These are phyloP conservation scores for Marasmius oreades DNA, from an alignment of 1,284 basidiomycete genomes.

Conservation along the genomic window DNA sequence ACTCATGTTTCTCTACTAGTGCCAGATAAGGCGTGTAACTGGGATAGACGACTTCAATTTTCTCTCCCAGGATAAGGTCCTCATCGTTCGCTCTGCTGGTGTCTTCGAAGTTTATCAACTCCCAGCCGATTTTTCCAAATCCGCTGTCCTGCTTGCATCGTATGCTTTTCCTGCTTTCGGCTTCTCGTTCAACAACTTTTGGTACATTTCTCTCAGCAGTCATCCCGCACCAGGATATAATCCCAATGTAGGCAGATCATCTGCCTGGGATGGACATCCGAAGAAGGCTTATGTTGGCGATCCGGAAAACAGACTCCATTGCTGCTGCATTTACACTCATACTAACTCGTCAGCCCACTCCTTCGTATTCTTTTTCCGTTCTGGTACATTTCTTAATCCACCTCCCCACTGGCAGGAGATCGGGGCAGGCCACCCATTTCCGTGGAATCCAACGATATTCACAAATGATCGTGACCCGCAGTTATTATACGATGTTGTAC, in stretches of 20 bases:
- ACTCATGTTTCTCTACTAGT: constrained; percentile 25
- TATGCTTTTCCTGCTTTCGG: constrained; percentile 41
- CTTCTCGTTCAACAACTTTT: constrained; percentile 37
- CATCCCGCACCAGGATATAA: constrained; percentile 39
- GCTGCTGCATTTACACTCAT: constrained; percentile 25
- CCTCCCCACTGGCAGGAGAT: constrained; percentile 27
- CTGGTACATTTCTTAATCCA: constrained; percentile 39
- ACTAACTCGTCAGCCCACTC: constrained; percentile 32
- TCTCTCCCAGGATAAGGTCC: constrained; percentile 38
- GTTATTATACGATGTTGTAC: neutral
- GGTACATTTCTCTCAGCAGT: constrained; percentile 47
- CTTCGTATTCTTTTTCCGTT: constrained; percentile 47
- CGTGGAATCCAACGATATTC: neutral
- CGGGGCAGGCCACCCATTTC: neutral
- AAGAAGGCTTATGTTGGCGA: constrained; percentile 38
- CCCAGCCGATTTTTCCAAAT: constrained; percentile 28
- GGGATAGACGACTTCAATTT: constrained; percentile 52
- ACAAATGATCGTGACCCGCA: neutral
- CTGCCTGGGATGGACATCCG: constrained; percentile 1
- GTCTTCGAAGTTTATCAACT: constrained; percentile 39
- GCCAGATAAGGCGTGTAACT: constrained; percentile 29
- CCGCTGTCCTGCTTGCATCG: constrained; percentile 30
- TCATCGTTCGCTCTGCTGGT: constrained; percentile 41
- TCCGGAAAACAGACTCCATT: constrained; percentile 43
- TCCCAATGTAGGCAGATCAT: constrained; percentile 17